phyloP scores from a whole-genome alignment of 169 alveolate genomes.

The Pseudocohnilembus persalinus region DNA sequence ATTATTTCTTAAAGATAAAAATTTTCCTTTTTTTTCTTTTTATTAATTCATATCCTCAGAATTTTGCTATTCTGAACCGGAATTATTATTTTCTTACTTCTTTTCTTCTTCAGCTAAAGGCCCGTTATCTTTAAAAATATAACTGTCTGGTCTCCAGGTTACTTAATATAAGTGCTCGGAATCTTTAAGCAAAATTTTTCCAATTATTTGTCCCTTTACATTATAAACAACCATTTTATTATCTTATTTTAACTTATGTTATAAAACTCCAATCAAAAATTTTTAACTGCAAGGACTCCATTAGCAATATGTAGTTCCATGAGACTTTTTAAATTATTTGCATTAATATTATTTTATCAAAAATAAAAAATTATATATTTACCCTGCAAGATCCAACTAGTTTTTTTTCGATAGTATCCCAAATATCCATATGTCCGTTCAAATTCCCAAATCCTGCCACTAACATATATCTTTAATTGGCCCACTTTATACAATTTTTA shows the following conservation, averaged over 20 bases:
- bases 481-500: conserved; percentile 9
- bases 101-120: no score
- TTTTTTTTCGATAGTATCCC: conserved; percentile 6
- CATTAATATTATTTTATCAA: neutral
- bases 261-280: conserved; percentile 9
- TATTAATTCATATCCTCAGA: no score
- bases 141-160: neutral
- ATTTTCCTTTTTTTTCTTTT: no score
- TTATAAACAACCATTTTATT: conserved; percentile 12
- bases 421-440: conserved; percentile 21
- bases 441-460: conserved; percentile 22
- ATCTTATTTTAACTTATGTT: neutral
- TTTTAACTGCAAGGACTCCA: conserved; percentile 9
- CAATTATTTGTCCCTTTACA: neutral
- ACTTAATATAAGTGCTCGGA: neutral
- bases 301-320: neutral
- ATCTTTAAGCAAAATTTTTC: no score
- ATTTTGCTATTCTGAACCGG: no score
- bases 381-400: conserved; percentile 11
- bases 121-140: no score
- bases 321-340: neutral
- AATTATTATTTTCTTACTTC: no score
- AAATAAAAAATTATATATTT: neutral
- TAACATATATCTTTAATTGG: neutral
- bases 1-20: neutral